These are phyloP conservation scores for Fusarium pseudoanthophilum DNA, from an alignment of 2,329 filamentous ascomycete species.

Conservation along the genomic window DNA sequence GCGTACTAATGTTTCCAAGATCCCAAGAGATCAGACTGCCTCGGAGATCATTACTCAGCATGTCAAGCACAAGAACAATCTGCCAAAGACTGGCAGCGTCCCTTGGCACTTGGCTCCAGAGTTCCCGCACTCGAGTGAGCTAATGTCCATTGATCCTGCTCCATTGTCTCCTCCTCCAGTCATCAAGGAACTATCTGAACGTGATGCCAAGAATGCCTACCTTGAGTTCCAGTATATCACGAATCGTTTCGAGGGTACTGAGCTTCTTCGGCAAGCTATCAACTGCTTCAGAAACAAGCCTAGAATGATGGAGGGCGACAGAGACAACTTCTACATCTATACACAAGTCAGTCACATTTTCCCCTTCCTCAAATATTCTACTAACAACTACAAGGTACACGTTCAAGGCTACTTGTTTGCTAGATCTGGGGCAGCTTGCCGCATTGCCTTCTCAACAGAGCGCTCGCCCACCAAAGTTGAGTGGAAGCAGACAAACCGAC, in stretches of 20 bases:
- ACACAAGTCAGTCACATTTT: constrained; percentile 61
- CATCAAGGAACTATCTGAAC: neutral
- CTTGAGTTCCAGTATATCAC: constrained; percentile 79
- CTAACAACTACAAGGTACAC: constrained; percentile 63
- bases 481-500: constrained; percentile 67
- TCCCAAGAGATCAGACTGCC: neutral
- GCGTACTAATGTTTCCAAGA: constrained; percentile 9
- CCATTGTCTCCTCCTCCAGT: constrained; percentile 18
- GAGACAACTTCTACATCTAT: constrained; percentile 68
- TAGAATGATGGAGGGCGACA: constrained; percentile 64
- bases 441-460: constrained; percentile 76
- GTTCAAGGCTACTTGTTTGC: constrained; percentile 73
- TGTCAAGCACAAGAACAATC: constrained; percentile 2
- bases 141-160: constrained; percentile 34
- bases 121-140: constrained; percentile 40
- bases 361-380: neutral
- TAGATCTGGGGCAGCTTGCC: constrained; percentile 69
- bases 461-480: constrained; percentile 73
- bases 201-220: constrained; percentile 62
- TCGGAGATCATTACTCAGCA: constrained; percentile 21
- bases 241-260: constrained; percentile 77
- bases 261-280: constrained; percentile 75
- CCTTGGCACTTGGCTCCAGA: constrained; percentile 37
- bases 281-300: constrained; percentile 63
- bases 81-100: neutral